phyloP scores from a whole-genome alignment of 495 filamentous ascomycete genomes.

The Hypomontagnella submonticulosa region DNA sequence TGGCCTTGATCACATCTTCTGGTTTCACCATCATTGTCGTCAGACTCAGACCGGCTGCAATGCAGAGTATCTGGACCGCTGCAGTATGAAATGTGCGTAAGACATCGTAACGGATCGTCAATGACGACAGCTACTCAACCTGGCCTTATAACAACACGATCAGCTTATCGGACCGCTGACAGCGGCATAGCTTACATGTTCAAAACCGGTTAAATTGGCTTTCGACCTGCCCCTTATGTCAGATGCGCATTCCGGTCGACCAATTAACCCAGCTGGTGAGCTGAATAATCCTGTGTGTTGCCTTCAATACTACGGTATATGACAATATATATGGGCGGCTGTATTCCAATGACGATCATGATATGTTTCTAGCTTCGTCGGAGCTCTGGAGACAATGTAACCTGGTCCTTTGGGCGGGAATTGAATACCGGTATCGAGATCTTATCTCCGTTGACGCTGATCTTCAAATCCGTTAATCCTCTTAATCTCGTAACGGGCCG shows the following conservation, averaged over 20 bases:
- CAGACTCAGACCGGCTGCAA: neutral
- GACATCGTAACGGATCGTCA: neutral
- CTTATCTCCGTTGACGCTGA: too few relatives aligned
- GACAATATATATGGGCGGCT: slow-evolving; percentile 9
- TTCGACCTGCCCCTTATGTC: slow-evolving; percentile 8
- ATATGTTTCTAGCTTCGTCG: too few relatives aligned
- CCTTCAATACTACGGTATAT: slow-evolving; percentile 10
- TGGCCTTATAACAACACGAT: slow-evolving; percentile 5
- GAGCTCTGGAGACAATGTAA: too few relatives aligned
- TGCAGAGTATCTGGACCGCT: neutral
- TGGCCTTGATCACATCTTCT: slow-evolving; percentile 37
- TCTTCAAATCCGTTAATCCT: too few relatives aligned
- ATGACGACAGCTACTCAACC: neutral
- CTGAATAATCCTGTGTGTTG: slow-evolving; percentile 14
- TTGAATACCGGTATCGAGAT: too few relatives aligned
- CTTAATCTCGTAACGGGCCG: too few relatives aligned
- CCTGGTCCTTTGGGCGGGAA: too few relatives aligned
- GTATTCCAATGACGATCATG: neutral
- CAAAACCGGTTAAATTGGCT: slow-evolving; percentile 34
- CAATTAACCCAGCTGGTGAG: slow-evolving; percentile 18
- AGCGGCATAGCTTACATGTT: neutral
- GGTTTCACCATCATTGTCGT: slow-evolving; percentile 27
- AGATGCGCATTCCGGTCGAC: slow-evolving; percentile 4
- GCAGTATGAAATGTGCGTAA: neutral
- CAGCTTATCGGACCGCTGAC: neutral